Conservation (phyloP, 73 alveolate species). For the Paramecium tetraurelia region DNA sequence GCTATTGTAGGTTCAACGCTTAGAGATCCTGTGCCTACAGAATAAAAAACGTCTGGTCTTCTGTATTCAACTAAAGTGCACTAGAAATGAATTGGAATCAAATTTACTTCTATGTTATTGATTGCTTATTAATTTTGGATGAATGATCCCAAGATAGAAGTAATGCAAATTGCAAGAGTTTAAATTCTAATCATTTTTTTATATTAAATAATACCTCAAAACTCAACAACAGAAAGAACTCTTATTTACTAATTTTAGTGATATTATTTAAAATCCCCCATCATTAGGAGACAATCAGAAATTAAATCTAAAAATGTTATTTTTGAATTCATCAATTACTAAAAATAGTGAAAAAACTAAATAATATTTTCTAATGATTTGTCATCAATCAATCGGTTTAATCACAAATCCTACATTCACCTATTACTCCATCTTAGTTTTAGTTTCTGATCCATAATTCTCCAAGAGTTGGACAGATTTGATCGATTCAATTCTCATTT, state of each 20-base stretch:
- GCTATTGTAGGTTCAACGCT: slow-evolving; percentile 21
- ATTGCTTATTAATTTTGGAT: not conserved
- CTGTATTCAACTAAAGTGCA: not conserved
- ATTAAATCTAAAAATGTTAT: not conserved
- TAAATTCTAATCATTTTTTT: not conserved
- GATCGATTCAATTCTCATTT: not conserved
- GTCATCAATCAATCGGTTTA: not conserved
- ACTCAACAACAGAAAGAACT: not conserved
- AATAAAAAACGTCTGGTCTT: slow-evolving; percentile 24
- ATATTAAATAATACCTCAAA: not conserved
- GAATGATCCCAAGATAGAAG: not conserved
- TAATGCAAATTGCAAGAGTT: not conserved
- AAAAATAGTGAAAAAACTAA: not conserved
- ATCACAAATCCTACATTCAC: not conserved
- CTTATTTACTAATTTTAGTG: not conserved
- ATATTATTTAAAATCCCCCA: not conserved
- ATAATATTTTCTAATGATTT: not conserved
- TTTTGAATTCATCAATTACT: not conserved
- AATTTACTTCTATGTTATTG: not conserved
- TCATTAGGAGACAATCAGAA: not conserved
- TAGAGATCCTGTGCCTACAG: not conserved
- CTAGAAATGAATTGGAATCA: not conserved
- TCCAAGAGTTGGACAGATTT: not conserved
- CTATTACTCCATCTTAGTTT: not conserved
- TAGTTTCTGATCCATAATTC: not conserved